These are phyloP conservation scores for Tetragonia tetragonoides DNA, from an alignment of 148 eudicot species.

Conservation along the genomic window DNA sequence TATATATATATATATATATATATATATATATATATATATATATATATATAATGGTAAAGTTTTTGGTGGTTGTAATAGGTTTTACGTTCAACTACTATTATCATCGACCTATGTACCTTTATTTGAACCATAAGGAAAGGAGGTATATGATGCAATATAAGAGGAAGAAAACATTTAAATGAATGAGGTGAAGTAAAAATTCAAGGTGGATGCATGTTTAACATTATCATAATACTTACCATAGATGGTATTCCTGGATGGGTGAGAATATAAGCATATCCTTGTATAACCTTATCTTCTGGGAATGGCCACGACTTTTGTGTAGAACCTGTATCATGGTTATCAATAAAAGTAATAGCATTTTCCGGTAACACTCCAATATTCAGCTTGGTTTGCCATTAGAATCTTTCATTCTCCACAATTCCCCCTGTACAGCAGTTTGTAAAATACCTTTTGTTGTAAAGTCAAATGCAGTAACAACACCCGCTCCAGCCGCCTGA, in stretches of 20 bases:
- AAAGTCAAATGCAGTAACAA: conserved; percentile 4
- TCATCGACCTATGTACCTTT: too few species aligned
- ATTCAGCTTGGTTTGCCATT: background rate
- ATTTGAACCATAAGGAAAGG: too few species aligned
- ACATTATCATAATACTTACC: background rate
- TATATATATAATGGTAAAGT: too few species aligned
- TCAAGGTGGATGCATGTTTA: background rate
- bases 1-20: too few species aligned
- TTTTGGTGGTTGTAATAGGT: too few species aligned
- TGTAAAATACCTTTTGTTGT: background rate
- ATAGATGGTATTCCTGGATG: conserved; percentile 8
- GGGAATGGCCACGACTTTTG: conserved; percentile 61
- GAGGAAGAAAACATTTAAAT: too few species aligned
- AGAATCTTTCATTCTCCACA: conserved; percentile 7
- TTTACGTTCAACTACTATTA: too few species aligned
- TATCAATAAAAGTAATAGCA: conserved; percentile 61
- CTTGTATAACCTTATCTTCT: conserved; percentile 47
- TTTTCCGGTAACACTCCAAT: conserved; percentile 48
- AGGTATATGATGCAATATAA: too few species aligned
- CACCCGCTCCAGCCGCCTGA: too few species aligned
- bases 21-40: too few species aligned
- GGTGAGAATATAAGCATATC: conserved; percentile 10
- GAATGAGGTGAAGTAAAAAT: background rate
- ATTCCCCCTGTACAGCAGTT: background rate
- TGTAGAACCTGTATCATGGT: conserved; percentile 60